Evolutionary conservation across 306 rosid genomes (phyloP), one percentile per base, ranked within the genome.

Genomic region (Vigna radiata): DNA sequence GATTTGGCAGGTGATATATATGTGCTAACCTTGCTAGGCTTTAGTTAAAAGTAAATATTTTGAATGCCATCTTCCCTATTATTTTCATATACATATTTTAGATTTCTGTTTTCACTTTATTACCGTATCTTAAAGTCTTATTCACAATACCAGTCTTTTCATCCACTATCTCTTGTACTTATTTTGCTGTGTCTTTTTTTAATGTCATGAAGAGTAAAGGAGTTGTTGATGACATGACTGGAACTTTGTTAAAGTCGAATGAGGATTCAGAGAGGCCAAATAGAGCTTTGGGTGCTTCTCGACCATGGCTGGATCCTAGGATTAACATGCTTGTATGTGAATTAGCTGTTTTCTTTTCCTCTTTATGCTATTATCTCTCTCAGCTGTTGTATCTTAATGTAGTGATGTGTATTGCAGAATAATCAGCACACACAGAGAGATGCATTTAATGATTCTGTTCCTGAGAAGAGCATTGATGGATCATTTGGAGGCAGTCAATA

Each of bases 301-400:
- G 90, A n/a, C 77, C 89, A n/a, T 90, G 87, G 96, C 80, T 79
- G 65, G 97, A 90, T 77, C 83, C 93, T 43, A 75, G 90, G 72
- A 50, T 83, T 60, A 86, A 83, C 79, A 46, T 85, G 83, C 92
- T 31, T 69, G 96, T 88, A 83, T 70, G 96, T 84, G 13, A 66
- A 75, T 60, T 76, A 68, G 12, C 53, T 78, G 70, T 67, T 75
- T 60, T 10, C 1, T 62, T 62, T 68, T 48, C 63, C 29, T 71
- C 10, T 48, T 72, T 50, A 29, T 33, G 33, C 47, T 59, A 21
- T 69, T 62, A 41, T 50, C 12, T 48, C 7, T 15, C 55, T 8
- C 23, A 18, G 63, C 72, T 75, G 33, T 72, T 49, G 47, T 71
- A 18, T 73, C 80, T 69, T 87, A 60, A 62, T 84, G 39, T 23